Evolutionary conservation across 1,139 yeast species (phyloP).

Genomic region (Geotrichum candidum): DNA sequence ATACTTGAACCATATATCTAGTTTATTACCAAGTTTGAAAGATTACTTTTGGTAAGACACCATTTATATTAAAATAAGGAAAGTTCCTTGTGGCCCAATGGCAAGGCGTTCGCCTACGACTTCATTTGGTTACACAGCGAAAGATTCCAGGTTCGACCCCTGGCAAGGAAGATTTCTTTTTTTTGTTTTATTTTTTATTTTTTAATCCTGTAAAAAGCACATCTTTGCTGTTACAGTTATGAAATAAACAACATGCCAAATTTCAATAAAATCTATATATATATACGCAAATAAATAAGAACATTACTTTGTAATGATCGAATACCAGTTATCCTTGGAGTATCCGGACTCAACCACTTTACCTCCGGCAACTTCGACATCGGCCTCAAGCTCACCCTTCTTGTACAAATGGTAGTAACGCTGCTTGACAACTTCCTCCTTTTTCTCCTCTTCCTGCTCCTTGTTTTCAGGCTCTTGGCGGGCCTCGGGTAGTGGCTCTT

Average conservation of each 20-base stretch:
- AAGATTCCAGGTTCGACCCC: conserved; percentile 38
- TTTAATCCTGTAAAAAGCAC: not conserved
- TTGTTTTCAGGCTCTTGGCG: conserved; percentile 25
- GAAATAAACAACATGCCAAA: not conserved
- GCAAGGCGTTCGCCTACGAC: conserved; percentile 32
- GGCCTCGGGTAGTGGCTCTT: not conserved
- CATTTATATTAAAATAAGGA: not conserved
- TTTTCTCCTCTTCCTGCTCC: conserved; percentile 29
- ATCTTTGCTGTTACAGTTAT: too few relatives aligned
- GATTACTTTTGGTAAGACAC: too few relatives aligned
- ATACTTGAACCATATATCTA: too few relatives aligned
- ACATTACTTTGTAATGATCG: conserved; percentile 36
- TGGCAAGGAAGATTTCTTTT: conserved; percentile 32
- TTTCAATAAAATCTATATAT: not conserved
- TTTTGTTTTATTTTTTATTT: not conserved
- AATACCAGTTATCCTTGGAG: conserved; percentile 96
- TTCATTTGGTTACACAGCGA: conserved; percentile 24
- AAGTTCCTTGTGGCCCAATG: conserved; percentile 30
- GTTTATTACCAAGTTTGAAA: too few relatives aligned
- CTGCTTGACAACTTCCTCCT: conserved; percentile 46
- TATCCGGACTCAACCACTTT: conserved; percentile 66
- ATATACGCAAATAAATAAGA: not conserved
- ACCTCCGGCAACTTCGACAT: conserved; percentile 66
- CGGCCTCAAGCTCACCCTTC: conserved; percentile 72
- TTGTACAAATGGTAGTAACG: conserved; percentile 84